Conservation (phyloP, 306 rosid species). For the Macrotyloma uniflorum region DNA sequence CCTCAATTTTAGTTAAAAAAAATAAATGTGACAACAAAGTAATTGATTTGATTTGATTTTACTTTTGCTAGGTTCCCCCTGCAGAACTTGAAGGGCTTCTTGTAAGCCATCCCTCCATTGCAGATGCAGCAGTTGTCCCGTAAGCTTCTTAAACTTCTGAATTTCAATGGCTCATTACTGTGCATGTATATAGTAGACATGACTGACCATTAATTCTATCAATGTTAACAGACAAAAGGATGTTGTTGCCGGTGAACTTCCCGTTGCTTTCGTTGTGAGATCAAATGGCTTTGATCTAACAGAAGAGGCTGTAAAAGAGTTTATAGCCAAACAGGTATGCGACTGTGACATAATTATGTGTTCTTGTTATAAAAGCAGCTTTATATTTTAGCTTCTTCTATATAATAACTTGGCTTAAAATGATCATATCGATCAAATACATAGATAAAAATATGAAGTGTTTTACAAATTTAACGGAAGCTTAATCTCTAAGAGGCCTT, state of each 20-base stretch:
- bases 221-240: slow-evolving; percentile 67
- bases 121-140: slow-evolving; percentile 96
- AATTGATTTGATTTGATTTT: not conserved
- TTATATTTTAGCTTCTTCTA: not conserved
- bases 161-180: not conserved
- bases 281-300: slow-evolving; percentile 59
- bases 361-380: not conserved
- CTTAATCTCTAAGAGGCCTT: not conserved
- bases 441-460: not conserved
- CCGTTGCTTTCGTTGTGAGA: slow-evolving; percentile 84
- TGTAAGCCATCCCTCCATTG: slow-evolving; percentile 74
- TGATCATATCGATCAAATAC: not conserved
- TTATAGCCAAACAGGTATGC: slow-evolving; percentile 78
- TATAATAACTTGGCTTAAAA: not conserved
- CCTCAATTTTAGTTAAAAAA: not conserved
- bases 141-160: slow-evolving; percentile 45
- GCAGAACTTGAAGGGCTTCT: slow-evolving; percentile 93
- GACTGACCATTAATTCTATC: not conserved
- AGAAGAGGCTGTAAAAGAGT: slow-evolving; percentile 73
- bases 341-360: not conserved
- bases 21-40: not conserved
- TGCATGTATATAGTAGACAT: not conserved
- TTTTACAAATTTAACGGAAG: too few relatives aligned
- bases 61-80: slow-evolving; percentile 75
- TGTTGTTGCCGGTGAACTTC: slow-evolving; percentile 87